These are phyloP conservation scores for Lepidium didymum DNA, from an alignment of 345 rosid genomes.

Conservation along the genomic window DNA sequence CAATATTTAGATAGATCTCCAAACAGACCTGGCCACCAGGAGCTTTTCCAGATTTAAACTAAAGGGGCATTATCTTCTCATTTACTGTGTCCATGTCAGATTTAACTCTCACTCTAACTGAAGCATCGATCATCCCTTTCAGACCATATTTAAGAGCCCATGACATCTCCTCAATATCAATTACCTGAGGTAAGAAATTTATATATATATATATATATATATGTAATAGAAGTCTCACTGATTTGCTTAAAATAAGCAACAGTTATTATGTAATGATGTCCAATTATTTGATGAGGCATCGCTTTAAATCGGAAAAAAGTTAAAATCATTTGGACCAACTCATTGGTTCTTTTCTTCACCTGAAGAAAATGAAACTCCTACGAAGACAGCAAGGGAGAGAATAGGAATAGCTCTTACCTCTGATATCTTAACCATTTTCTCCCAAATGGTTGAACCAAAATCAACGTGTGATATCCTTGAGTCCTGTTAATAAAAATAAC, in stretches of 20 bases:
- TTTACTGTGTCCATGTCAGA: constrained; percentile 35
- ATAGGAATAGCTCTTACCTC: no score
- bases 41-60: constrained; percentile 89
- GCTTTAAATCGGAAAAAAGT: neutral
- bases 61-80: constrained; percentile 77
- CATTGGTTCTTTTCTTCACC: neutral
- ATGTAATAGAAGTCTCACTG: neutral
- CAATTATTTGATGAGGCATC: neutral
- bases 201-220: no score
- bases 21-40: constrained; percentile 72
- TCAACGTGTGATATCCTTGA: constrained; percentile 44
- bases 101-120: constrained; percentile 59
- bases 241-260: neutral
- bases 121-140: constrained; percentile 97
- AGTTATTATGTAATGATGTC: neutral
- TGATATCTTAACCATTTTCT: constrained; percentile 43
- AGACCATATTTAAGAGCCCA: constrained; percentile 97
- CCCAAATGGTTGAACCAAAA: constrained; percentile 66
- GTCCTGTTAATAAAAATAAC: constrained; percentile 37
- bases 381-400: constrained; percentile 5
- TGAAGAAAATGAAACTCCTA: constrained; percentile 1
- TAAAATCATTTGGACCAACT: neutral
- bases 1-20: neutral
- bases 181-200: constrained; percentile 45
- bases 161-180: constrained; percentile 96